A percentile compares a stretch with the other conserved stretches of the same genome.
These are phyloP conservation scores for Brassica incana DNA, from an alignment of 345 rosid genomes.

Conservation along the genomic window DNA sequence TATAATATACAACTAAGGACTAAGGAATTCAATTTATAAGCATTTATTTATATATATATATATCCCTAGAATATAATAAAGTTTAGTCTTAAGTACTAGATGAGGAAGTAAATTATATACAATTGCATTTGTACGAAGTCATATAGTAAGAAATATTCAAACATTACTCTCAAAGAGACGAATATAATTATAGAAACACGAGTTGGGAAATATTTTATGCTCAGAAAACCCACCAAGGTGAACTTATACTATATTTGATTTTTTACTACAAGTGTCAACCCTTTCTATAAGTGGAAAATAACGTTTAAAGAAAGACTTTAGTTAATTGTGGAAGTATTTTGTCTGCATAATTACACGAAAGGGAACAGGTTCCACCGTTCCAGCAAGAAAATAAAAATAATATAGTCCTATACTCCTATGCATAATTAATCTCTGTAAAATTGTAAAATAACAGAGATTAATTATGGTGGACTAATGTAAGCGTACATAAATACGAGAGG, in stretches of 20 bases:
- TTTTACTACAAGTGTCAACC: slow-evolving; percentile 18
- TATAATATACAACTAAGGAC: not conserved
- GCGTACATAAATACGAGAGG: slow-evolving; percentile 30
- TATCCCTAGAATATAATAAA: not conserved
- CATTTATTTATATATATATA: not conserved
- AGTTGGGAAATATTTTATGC: slow-evolving; percentile 26
- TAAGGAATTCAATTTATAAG: not conserved
- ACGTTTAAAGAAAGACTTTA: slow-evolving; percentile 11
- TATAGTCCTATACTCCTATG: not conserved
- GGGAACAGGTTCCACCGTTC: not conserved
- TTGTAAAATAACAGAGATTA: slow-evolving; percentile 10
- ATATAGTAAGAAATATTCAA: not conserved
- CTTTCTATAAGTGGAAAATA: slow-evolving; percentile 21
- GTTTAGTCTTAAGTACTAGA: not conserved
- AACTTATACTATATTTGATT: slow-evolving; percentile 13
- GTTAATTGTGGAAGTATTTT: not conserved
- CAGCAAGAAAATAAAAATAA: not conserved
- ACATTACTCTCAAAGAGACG: not conserved
- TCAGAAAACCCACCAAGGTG: not conserved
- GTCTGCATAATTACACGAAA: not conserved
- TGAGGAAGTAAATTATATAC: not conserved
- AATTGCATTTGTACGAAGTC: no score
- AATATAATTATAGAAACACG: not conserved
- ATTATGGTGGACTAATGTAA: slow-evolving; percentile 6
- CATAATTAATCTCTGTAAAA: no score